Evolutionary conservation across 345 rosid species (phyloP).

Genomic region (Citrus sp.): DNA sequence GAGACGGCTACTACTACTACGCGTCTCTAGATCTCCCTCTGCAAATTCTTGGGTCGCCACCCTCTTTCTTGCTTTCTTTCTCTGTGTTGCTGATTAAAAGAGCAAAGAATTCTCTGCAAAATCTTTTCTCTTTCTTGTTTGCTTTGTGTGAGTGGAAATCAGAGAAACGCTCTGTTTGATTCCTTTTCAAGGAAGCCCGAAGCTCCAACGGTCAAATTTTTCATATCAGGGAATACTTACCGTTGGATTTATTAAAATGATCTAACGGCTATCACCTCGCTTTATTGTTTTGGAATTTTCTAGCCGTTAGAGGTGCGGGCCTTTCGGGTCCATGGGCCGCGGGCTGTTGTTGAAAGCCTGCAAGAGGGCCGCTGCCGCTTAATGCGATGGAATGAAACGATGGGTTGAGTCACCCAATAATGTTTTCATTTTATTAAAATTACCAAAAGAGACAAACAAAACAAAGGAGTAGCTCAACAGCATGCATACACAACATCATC

Average conservation of each 20-base stretch:
- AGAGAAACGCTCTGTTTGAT: not conserved
- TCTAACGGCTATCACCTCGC: conserved; percentile 24
- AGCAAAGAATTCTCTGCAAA: not conserved
- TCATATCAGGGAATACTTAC: conserved; percentile 3
- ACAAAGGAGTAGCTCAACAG: too few relatives aligned
- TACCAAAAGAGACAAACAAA: too few relatives aligned
- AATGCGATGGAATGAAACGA: too few relatives aligned
- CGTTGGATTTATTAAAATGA: conserved; percentile 20
- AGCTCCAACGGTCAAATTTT: conserved; percentile 42
- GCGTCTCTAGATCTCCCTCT: conserved; percentile 37
- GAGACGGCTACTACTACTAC: conserved; percentile 52
- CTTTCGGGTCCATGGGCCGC: not conserved
- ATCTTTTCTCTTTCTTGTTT: conserved; percentile 7
- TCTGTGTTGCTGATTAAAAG: not conserved
- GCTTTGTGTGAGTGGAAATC: not conserved
- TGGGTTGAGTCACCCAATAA: too few relatives aligned
- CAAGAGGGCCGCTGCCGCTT: too few relatives aligned
- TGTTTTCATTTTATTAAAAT: too few relatives aligned
- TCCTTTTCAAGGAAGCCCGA: conserved; percentile 13
- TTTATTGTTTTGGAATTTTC: conserved; percentile 35
- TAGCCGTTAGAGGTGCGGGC: conserved; percentile 38
- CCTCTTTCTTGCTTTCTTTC: conserved; percentile 9
- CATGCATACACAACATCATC: too few relatives aligned
- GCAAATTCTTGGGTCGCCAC: conserved; percentile 45
- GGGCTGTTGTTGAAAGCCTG: not conserved